Percentiles rank a stretch among this genome's conserved stretches.
Conservation (phyloP, 345 rosid genomes). For the Jatropha curcas region DNA sequence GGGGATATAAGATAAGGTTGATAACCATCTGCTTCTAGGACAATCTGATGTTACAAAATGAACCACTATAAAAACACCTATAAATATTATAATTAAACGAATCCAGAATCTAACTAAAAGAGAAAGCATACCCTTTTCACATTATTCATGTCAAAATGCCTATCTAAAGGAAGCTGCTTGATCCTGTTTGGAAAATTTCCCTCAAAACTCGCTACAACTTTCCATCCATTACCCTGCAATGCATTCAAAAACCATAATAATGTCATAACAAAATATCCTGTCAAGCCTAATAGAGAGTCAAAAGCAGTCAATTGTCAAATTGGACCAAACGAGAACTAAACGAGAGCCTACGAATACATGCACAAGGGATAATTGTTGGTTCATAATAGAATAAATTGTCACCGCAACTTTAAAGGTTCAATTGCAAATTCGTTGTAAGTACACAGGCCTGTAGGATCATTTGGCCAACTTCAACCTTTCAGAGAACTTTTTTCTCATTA, state of each 20-base stretch:
- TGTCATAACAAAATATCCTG: not conserved
- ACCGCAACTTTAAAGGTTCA: not conserved
- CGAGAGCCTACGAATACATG: not conserved
- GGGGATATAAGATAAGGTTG: slow-evolving; percentile 99
- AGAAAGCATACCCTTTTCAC: slow-evolving; percentile 77
- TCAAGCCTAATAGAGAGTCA: not conserved
- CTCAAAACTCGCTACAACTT: slow-evolving; percentile 96
- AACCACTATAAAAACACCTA: slow-evolving; percentile 15
- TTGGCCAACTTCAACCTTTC: not conserved
- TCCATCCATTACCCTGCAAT: slow-evolving; percentile 97
- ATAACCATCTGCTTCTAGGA: slow-evolving; percentile 98
- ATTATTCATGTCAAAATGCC: slow-evolving; percentile 88
- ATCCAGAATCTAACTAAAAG: slow-evolving; percentile 7
- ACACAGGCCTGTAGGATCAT: too few species aligned
- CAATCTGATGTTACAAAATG: slow-evolving; percentile 56
- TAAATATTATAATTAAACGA: slow-evolving; percentile 6
- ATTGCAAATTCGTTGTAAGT: not conserved
- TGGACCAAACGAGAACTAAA: slow-evolving; percentile 9
- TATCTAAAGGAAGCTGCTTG: slow-evolving; percentile 96
- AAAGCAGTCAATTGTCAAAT: slow-evolving; percentile 11
- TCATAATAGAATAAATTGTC: not conserved
- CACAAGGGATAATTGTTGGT: not conserved
- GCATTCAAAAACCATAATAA: not conserved
- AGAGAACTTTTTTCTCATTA: not conserved
- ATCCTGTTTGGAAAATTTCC: slow-evolving; percentile 92